phyloP scores from a whole-genome alignment of 2,329 filamentous ascomycete genomes.

The Mariannaea elegans region DNA sequence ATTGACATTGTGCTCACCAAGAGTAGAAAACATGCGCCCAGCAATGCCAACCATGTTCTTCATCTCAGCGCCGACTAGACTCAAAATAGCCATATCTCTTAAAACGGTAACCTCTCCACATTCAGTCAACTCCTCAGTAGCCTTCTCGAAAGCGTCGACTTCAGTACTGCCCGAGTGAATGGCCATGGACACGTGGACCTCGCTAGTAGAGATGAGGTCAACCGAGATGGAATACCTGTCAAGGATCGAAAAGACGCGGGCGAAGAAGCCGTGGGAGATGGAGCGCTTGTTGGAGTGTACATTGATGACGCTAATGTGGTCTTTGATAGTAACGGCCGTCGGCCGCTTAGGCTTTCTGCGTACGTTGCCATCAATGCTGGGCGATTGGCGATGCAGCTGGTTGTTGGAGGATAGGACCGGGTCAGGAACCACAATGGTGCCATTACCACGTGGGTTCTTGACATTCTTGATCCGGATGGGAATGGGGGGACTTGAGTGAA shows the following conservation, averaged over 20 bases:
- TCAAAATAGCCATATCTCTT: constrained; percentile 93
- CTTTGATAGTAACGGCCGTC: constrained; percentile 95
- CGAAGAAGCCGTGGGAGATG: constrained; percentile 95
- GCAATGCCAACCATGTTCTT: constrained; percentile 97
- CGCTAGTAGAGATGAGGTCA: constrained; percentile 93
- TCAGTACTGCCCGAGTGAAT: constrained; percentile 80
- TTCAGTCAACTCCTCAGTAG: constrained; percentile 76
- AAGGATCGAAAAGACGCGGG: constrained; percentile 90
- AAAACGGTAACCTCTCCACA: constrained; percentile 93
- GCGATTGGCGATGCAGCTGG: constrained; percentile 64
- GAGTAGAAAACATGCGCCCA: constrained; percentile 91
- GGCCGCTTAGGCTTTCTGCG: constrained; percentile 74
- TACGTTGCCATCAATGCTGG: constrained; percentile 44
- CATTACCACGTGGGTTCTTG: constrained; percentile 81
- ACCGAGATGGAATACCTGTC: constrained; percentile 89
- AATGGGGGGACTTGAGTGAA: constrained; percentile 80
- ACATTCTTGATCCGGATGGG: constrained; percentile 93
- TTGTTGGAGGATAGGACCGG: constrained; percentile 61
- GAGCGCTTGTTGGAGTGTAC: constrained; percentile 98
- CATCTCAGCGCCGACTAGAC: constrained; percentile 93
- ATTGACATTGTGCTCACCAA: constrained; percentile 94
- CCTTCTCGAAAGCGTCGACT: constrained; percentile 70
- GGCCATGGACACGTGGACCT: constrained; percentile 98
- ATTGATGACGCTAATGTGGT: constrained; percentile 95
- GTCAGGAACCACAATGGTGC: constrained; percentile 87